Percentiles rank a stretch among this genome's conserved stretches.
Conservation (phyloP, 768 basidiomycete genomes). For the Amanita phalloides region DNA sequence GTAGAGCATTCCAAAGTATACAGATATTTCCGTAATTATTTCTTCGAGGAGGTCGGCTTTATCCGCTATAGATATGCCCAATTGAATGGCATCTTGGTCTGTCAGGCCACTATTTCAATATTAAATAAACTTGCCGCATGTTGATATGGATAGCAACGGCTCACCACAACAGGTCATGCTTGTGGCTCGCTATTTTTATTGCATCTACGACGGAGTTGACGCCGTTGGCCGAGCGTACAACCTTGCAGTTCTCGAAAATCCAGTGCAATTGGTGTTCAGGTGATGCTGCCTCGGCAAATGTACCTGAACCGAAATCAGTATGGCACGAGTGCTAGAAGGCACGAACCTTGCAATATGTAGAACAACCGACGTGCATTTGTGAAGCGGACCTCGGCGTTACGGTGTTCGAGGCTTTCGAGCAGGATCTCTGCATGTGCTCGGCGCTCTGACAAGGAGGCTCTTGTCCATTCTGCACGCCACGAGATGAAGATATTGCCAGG, state of each 20-base stretch:
- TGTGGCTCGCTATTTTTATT: conserved; percentile 80
- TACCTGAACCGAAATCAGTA: conserved; percentile 36
- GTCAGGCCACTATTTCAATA: conserved; percentile 50
- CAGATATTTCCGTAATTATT: conserved; percentile 82
- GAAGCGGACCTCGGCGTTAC: conserved; percentile 75
- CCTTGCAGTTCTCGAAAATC: conserved; percentile 90
- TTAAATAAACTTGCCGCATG: conserved; percentile 1
- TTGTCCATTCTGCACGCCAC: conserved; percentile 60
- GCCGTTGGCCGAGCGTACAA: conserved; percentile 77
- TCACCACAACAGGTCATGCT: conserved; percentile 78
- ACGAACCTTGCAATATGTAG: conserved; percentile 84
- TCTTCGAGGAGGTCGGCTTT: conserved; percentile 79
- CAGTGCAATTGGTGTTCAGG: conserved; percentile 93
- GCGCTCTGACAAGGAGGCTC: conserved; percentile 46
- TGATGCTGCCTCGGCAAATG: conserved; percentile 83
- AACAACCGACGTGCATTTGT: conserved; percentile 79
- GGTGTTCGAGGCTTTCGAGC: conserved; percentile 81
- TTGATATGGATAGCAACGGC: conserved; percentile 6
- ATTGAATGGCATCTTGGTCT: conserved; percentile 62
- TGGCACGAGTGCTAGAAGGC: background rate
- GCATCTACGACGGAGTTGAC: conserved; percentile 76
- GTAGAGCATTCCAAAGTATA: conserved; percentile 93
- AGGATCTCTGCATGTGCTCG: conserved; percentile 70
- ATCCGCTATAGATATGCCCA: conserved; percentile 60
- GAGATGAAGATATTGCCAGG: conserved; percentile 5